phyloP scores from a whole-genome alignment of 495 filamentous ascomycete genomes.

The Neurospora sp. region DNA sequence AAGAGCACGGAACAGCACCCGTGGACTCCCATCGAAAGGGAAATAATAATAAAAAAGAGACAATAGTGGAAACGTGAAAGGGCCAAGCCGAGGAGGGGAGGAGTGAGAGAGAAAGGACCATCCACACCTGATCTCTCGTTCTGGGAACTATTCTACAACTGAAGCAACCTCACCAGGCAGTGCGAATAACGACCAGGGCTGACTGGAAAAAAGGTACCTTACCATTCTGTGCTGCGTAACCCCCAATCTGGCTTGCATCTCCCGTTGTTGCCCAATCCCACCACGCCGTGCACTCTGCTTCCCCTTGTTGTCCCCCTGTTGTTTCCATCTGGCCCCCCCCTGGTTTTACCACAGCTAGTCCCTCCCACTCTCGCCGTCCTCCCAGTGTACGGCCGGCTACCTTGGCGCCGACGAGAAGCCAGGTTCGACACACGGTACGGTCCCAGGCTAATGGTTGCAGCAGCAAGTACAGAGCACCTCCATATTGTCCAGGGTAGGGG shows the following conservation, averaged over 20 bases:
- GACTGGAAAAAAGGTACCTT: background rate
- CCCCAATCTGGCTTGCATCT: background rate
- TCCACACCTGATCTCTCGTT: background rate
- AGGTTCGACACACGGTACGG: too few relatives aligned
- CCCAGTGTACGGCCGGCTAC: too few relatives aligned
- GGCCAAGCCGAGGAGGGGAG: background rate
- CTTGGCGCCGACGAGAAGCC: too few relatives aligned
- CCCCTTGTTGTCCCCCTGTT: background rate
- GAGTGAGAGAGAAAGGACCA: background rate
- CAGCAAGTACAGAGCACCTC: background rate
- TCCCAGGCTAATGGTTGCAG: too few relatives aligned
- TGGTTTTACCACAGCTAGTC: background rate
- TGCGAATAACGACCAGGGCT: background rate
- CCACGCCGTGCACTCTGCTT: background rate
- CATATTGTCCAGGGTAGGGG: background rate
- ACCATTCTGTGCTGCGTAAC: background rate
- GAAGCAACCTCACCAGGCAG: background rate
- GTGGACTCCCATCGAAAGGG: background rate
- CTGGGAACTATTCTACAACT: background rate
- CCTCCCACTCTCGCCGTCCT: too few relatives aligned
- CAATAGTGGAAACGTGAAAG: background rate
- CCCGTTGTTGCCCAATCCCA: background rate
- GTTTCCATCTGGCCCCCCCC: background rate
- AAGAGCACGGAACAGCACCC: background rate
- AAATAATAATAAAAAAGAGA: background rate